Evolutionary conservation across 345 rosid species (phyloP).

Genomic region (Murraya paniculata): DNA sequence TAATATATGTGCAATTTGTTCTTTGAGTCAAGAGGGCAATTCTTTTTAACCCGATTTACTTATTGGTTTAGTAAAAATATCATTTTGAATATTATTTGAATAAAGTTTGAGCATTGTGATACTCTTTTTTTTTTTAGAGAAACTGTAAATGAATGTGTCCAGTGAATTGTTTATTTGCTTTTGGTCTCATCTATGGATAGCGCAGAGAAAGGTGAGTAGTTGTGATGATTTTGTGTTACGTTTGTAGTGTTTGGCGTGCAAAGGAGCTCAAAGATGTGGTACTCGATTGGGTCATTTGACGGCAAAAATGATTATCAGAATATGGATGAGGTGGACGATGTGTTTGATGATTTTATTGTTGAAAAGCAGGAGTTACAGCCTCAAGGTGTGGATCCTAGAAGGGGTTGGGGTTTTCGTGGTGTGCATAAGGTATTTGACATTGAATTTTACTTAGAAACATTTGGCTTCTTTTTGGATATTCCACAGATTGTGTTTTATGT

Average conservation of each 20-base stretch:
- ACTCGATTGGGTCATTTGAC: conserved; percentile 25
- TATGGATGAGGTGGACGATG: conserved; percentile 29
- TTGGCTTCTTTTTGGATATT: not conserved
- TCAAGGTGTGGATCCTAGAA: conserved; percentile 88
- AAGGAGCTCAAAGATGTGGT: conserved; percentile 37
- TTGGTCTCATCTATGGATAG: not conserved
- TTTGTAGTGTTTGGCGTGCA: conserved; percentile 29
- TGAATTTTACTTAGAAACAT: not conserved
- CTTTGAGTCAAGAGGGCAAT: not conserved
- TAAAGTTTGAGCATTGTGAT: not conserved
- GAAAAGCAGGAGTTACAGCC: conserved; percentile 55
- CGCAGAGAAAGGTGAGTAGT: not conserved
- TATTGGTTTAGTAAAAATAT: not conserved
- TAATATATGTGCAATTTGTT: not conserved
- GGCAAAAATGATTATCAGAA: conserved; percentile 25
- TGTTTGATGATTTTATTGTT: conserved; percentile 34
- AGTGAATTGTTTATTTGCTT: not conserved
- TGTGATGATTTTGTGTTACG: conserved; percentile 13
- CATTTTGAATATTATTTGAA: not conserved
- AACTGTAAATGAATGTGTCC: not conserved
- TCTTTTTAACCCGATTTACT: too few species aligned
- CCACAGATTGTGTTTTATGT: not conserved
- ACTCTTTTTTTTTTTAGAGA: not conserved
- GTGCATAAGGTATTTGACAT: conserved; percentile 68
- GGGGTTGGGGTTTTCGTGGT: conserved; percentile 93